A percentile compares a stretch with the other conserved stretches of the same genome.
Conservation (phyloP, 2,329 filamentous ascomycete species). For the Apiospora sp. region DNA sequence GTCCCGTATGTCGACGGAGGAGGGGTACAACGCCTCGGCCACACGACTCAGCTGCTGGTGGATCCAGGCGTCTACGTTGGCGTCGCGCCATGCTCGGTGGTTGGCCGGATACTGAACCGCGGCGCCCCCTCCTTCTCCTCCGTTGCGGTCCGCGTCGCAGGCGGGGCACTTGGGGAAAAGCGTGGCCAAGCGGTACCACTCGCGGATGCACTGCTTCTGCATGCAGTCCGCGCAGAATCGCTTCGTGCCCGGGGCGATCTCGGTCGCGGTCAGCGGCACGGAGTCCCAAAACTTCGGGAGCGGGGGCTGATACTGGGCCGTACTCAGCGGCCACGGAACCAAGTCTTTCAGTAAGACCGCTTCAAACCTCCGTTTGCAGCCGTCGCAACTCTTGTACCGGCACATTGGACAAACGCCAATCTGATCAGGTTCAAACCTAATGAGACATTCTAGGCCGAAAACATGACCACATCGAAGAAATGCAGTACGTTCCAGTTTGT, state of each 20-base stretch:
- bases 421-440: too few species aligned
- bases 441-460: background rate
- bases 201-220: background rate
- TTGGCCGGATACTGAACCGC: background rate
- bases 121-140: background rate
- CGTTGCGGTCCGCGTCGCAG: background rate
- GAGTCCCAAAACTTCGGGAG: background rate
- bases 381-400: background rate
- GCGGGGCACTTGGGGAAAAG: background rate
- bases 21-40: background rate
- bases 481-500: background rate
- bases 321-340: background rate
- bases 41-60: background rate
- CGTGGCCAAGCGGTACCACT: background rate
- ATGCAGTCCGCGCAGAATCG: background rate
- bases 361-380: accelerated
- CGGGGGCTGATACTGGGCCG: background rate
- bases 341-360: background rate
- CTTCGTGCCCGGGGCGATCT: background rate
- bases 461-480: background rate
- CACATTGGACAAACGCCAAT: background rate
- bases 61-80: background rate
- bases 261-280: background rate
- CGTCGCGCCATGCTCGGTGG: background rate
- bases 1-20: background rate